Conservation (phyloP, 2,329 filamentous ascomycete genomes). For the Aureobasidium melanogenum region DNA sequence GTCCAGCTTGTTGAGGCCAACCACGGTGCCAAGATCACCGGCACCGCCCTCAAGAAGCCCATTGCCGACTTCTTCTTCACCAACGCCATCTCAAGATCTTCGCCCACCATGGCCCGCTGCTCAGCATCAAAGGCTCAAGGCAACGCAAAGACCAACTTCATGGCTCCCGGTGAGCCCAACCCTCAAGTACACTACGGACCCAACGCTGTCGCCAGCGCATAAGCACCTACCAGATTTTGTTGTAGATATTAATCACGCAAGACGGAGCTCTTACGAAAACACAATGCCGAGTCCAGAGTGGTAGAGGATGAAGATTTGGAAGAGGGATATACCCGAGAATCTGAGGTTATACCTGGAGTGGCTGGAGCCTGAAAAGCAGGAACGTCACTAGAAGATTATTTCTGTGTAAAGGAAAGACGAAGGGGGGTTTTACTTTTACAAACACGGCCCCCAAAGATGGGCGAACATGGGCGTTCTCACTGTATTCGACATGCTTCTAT, state of each 20-base stretch:
- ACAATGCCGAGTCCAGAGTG: conserved; percentile 7
- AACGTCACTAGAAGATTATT: neutral
- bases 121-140: conserved; percentile 74
- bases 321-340: conserved; percentile 1
- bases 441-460: neutral
- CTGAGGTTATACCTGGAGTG: conserved; percentile 1
- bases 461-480: conserved; percentile 9
- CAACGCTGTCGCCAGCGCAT: conserved; percentile 5
- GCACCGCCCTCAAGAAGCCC: conserved; percentile 68
- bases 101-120: conserved; percentile 96
- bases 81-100: conserved; percentile 92
- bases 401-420: neutral
- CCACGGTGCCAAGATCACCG: conserved; percentile 69
- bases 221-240: neutral
- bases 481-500: conserved; percentile 1
- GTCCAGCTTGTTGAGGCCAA: conserved; percentile 94
- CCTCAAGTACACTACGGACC: conserved; percentile 20
- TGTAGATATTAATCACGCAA: neutral
- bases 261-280: neutral
- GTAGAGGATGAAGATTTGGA: neutral
- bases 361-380: neutral
- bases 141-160: conserved; percentile 42
- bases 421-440: neutral
- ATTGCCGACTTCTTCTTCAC: conserved; percentile 99
- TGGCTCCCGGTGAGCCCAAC: conserved; percentile 38